phyloP scores from a whole-genome alignment of 108 stramenopile species.

The Parietichytrium sp. region DNA sequence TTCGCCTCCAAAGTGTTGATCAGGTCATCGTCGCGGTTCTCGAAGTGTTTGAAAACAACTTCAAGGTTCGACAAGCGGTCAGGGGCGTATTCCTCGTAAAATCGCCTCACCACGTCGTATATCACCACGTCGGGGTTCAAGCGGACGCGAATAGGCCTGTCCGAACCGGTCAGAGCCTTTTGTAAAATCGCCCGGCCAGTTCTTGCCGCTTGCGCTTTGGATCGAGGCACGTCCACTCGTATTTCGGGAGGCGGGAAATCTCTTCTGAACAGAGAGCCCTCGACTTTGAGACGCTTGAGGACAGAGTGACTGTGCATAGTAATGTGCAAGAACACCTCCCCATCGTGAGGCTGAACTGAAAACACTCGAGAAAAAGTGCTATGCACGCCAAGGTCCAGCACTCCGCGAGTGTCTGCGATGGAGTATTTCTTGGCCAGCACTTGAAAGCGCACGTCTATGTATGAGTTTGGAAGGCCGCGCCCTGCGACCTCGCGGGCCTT shows the following conservation, averaged over 20 bases:
- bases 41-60: constrained; percentile 25
- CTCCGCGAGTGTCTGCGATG: neutral
- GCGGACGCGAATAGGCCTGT: neutral
- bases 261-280: neutral
- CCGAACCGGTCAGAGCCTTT: neutral
- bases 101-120: neutral
- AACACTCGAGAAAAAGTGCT: neutral
- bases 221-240: neutral
- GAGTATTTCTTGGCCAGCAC: neutral
- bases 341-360: constrained; percentile 27
- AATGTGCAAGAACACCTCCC: neutral
- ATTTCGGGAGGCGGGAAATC: neutral
- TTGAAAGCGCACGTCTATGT: neutral
- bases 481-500: neutral
- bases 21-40: constrained; percentile 10
- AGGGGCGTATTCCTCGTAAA: neutral
- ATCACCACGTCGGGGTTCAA: neutral
- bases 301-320: constrained; percentile 32
- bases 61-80: constrained; percentile 18
- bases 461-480: neutral
- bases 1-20: constrained; percentile 33
- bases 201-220: neutral
- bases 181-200: constrained; percentile 18
- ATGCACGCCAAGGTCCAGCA: neutral
- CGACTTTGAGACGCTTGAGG: constrained; percentile 9